Conservation (phyloP, 139 green algal species). For the Micractinium sp. region DNA sequence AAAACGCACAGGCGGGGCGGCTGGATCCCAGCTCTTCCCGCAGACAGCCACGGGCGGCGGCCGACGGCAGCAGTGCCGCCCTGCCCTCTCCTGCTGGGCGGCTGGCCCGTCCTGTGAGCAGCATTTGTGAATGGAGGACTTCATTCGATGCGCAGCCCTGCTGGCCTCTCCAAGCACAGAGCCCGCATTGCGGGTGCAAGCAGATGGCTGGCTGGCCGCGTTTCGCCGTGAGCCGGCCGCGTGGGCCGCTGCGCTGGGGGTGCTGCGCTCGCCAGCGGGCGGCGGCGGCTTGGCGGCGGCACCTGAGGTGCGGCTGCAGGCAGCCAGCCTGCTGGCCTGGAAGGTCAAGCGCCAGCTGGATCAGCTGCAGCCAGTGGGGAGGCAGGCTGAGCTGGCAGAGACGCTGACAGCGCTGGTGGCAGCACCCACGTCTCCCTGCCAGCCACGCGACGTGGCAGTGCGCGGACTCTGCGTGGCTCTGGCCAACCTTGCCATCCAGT, state of each 20-base stretch:
- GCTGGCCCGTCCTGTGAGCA: too few species aligned
- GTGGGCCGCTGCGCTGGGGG: conserved; percentile 15
- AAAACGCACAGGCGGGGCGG: too few species aligned
- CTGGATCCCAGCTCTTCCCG: too few species aligned
- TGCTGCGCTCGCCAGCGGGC: too few species aligned
- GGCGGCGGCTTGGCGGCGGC: too few species aligned
- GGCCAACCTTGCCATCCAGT: conserved; percentile 35
- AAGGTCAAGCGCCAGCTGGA: conserved; percentile 38
- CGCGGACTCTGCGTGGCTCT: conserved; percentile 11
- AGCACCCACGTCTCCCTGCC: not conserved
- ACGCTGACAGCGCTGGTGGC: not conserved
- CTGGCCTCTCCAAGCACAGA: conserved; percentile 10
- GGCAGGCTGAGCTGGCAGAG: conserved; percentile 17
- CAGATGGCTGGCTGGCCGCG: conserved; percentile 30
- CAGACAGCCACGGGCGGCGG: not conserved
- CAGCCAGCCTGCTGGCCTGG: conserved; percentile 27
- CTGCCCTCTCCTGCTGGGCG: too few species aligned
- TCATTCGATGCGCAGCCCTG: not conserved
- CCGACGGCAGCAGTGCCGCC: not conserved
- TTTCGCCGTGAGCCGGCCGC: not conserved
- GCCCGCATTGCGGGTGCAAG: not conserved
- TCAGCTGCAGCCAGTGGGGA: conserved; percentile 35
- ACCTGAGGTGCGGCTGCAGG: conserved; percentile 25
- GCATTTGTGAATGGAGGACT: not conserved
- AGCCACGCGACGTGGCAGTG: not conserved